Conservation (phyloP, 164 flowering plant genomes). For the Liquidambar formosana region DNA sequence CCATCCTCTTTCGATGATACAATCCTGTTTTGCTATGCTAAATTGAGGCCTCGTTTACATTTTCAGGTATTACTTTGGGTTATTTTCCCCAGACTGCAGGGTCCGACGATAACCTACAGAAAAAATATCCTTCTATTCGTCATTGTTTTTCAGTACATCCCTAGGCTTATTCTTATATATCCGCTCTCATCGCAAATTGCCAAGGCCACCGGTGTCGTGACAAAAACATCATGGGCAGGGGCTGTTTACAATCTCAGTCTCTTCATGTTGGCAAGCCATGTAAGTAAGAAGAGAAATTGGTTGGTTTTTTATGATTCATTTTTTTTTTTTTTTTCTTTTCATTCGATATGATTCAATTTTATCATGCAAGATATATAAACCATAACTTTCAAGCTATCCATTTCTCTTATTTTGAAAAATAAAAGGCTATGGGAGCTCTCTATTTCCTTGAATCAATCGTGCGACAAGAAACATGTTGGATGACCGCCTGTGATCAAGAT, state of each 20-base stretch:
- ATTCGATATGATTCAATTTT: too few relatives aligned
- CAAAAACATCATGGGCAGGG: constrained; percentile 64
- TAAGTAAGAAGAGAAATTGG: constrained; percentile 20
- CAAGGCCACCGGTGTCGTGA: constrained; percentile 55
- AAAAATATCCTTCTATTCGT: constrained; percentile 49
- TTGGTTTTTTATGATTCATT: too few relatives aligned
- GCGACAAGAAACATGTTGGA: constrained; percentile 63
- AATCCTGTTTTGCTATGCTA: too few relatives aligned
- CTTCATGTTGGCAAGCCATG: constrained; percentile 70
- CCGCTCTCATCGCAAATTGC: constrained; percentile 51
- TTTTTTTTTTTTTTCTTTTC: too few relatives aligned
- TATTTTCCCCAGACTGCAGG: constrained; percentile 52
- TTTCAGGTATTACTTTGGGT: constrained; percentile 72
- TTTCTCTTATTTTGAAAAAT: constrained; percentile 9
- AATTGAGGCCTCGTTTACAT: too few relatives aligned
- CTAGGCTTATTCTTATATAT: constrained; percentile 46
- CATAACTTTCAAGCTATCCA: background rate
- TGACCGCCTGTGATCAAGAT: constrained; percentile 33
- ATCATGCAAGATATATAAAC: too few relatives aligned
- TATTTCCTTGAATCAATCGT: constrained; percentile 63
- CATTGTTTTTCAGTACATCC: constrained; percentile 55
- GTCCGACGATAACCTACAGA: constrained; percentile 60
- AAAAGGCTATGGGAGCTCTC: constrained; percentile 56
- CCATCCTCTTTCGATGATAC: too few relatives aligned
- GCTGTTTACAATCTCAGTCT: constrained; percentile 64